phyloP scores from a whole-genome alignment of 1,284 basidiomycete species.

The Neolentinus lepideus region DNA sequence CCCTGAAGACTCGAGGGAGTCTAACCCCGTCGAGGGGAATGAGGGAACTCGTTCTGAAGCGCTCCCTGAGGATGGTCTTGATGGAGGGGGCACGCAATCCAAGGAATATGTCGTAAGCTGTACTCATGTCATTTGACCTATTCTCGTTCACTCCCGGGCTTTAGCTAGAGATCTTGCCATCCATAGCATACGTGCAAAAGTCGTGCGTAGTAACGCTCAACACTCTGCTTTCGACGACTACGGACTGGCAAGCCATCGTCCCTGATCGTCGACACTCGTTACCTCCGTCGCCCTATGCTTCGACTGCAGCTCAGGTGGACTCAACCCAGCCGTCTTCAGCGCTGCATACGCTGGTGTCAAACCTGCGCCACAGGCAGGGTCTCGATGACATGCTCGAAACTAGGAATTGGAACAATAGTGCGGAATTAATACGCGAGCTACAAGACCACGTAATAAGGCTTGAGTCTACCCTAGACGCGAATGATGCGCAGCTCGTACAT shows the following conservation, averaged over 20 bases:
- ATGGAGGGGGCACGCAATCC: not conserved
- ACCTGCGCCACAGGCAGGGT: conserved; percentile 35
- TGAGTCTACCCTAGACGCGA: conserved; percentile 32
- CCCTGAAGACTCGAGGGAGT: not conserved
- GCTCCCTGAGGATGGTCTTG: not conserved
- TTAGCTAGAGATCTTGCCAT: conserved; percentile 59
- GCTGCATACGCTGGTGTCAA: conserved; percentile 55
- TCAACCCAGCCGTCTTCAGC: conserved; percentile 37
- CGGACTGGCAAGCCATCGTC: conserved; percentile 49
- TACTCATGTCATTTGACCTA: conserved; percentile 6
- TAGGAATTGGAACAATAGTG: conserved; percentile 34
- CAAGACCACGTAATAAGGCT: conserved; percentile 42
- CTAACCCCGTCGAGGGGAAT: not conserved
- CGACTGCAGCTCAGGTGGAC: conserved; percentile 12
- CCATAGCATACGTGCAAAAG: conserved; percentile 60
- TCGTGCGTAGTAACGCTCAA: conserved; percentile 69
- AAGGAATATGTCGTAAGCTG: not conserved
- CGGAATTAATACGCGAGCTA: conserved; percentile 58
- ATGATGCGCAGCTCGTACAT: conserved; percentile 54
- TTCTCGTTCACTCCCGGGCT: not conserved
- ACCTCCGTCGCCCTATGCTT: conserved; percentile 25
- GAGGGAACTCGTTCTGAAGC: not conserved
- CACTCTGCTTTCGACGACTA: conserved; percentile 53
- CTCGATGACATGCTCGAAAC: conserved; percentile 24
- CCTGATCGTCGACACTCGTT: conserved; percentile 61